Base-by-base conservation (phyloP, 129 eudicot genomes). In the Flaveria sonorensis region DNA sequence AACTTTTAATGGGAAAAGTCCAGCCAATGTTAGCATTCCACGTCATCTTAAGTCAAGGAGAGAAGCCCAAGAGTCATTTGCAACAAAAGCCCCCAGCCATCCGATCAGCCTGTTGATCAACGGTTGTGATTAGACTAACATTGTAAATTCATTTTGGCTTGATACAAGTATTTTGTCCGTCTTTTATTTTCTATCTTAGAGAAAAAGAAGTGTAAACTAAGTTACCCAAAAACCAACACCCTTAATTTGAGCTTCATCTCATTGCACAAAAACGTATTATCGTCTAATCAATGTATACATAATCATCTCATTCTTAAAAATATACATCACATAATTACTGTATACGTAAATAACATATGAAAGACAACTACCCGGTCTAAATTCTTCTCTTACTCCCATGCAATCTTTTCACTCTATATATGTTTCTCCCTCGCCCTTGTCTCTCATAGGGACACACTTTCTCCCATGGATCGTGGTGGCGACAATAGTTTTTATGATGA, bases 71-170 rank as follows among this genome's bases (percentile, higher is more conserved):
- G 71, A 64, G 87, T 77, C 82, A 19, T 66, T 53, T 24, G 46
- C 77, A 76, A 12, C 70, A 70, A 13, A 0, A 14, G 57, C 6
- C 32, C 46, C 62, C 53, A 59, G 52, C 87, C 87, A 52, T 79
- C 65, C 63, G 86, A 87, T 87, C 73, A 43, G 9, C 6, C n/a
- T 26, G 52, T 15, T 66, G 12, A 78, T 59, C 84, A 84, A 87
- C 79, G 83, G 83, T 19, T 72, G 23, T 26, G 46, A 42, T 45
- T 10, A 28, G 28, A 28, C 47, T 16, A 68, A 36, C 24, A 70
- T 11, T 45, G 28, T 76, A 39, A 39, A 30, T 81, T 71, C 59
- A 57, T 60, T 28, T 20, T 53, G 32, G 4, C 66, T 52, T n/a
- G 51, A 46, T 71, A 50, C 77, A 76, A 75, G 79, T 53, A n/a